Evolutionary conservation across 2,329 filamentous ascomycete genomes (phyloP), one percentile per base, ranked within the genome.

Genomic region (Hymenoscyphus salicellus): DNA sequence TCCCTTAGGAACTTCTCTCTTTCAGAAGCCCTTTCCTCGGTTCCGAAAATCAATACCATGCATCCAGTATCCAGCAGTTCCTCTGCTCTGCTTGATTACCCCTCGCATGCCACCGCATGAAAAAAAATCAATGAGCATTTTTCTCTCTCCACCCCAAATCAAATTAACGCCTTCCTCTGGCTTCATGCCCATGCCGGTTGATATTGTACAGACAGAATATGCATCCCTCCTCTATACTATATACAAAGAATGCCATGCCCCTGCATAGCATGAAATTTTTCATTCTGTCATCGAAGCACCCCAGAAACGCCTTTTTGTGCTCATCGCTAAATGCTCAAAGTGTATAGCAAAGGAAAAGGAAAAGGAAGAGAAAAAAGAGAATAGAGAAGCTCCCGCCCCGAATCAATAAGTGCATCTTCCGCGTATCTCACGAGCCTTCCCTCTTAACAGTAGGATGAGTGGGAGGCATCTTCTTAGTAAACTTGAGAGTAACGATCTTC

Each of bases 201-300:
- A 30, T 30, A 52, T 52, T 23, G 14, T 52, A 52, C 20, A 52
- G 10, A 52, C 46, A 52, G 46, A 52, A 52, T 26, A 52, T 26
- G 46, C 46, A 52, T 52, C 46, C 46, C 46, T 8, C 20, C 23
- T 23, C 20, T 3, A 52, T 52, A 52, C 46, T 52, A 58, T 58
- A 32, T 58, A 58, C 56, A 58, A 30, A 58, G 20, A 52, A 52
- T 52, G 46, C 46, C 46, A 14, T 23, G 46, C 46, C 46, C 46
- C 23, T 52, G 20, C 46, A 52, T 14, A 52, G 46, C 20, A 52
- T 57, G 7, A 57, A 57, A n/a, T 8, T 30, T 33, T 16, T 46
- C 46, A 16, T 52, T 38, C 20, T 52, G n/a, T 52, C 46, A 14
- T 52, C 46, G n/a, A 52, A 8, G 14, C 36, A 52, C 20, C 46